Evolutionary conservation across 306 rosid genomes (phyloP).

Genomic region (Glycine tomentella): DNA sequence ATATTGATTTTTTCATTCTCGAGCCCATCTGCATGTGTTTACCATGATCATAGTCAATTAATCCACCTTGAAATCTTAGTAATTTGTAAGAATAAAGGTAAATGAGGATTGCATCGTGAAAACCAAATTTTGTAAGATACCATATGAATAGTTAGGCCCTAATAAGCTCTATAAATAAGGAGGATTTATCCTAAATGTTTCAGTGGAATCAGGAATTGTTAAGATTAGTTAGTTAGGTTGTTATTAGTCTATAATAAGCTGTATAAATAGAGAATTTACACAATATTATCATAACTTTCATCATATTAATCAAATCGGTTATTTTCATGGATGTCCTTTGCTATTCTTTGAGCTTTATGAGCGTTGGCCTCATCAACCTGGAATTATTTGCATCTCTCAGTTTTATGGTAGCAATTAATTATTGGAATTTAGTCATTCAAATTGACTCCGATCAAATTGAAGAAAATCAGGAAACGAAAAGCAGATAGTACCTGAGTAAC

Average conservation of each 20-base stretch:
- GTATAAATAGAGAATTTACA: too few relatives aligned
- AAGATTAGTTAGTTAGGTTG: too few relatives aligned
- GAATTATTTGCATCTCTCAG: too few relatives aligned
- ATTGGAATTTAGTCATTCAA: not conserved
- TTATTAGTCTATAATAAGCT: too few relatives aligned
- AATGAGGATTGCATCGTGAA: constrained; percentile 10
- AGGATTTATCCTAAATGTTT: not conserved
- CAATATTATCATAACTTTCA: too few relatives aligned
- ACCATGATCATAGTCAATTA: constrained; percentile 18
- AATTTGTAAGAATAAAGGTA: constrained; percentile 19
- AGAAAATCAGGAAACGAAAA: constrained; percentile 25
- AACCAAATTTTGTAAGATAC: not conserved
- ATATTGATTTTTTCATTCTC: constrained; percentile 78
- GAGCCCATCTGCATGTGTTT: constrained; percentile 86
- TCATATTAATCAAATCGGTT: too few relatives aligned
- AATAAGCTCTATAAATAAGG: not conserved
- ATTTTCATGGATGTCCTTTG: too few relatives aligned
- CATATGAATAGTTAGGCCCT: not conserved
- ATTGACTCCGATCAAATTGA: not conserved
- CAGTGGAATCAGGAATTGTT: constrained; percentile 9
- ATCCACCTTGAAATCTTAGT: constrained; percentile 1
- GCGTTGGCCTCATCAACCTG: too few relatives aligned
- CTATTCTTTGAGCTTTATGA: too few relatives aligned
- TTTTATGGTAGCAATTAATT: not conserved
- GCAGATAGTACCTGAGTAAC: constrained; percentile 81